These are phyloP conservation scores for Aleurites moluccanus DNA, from an alignment of 441 rosid species.

Conservation along the genomic window DNA sequence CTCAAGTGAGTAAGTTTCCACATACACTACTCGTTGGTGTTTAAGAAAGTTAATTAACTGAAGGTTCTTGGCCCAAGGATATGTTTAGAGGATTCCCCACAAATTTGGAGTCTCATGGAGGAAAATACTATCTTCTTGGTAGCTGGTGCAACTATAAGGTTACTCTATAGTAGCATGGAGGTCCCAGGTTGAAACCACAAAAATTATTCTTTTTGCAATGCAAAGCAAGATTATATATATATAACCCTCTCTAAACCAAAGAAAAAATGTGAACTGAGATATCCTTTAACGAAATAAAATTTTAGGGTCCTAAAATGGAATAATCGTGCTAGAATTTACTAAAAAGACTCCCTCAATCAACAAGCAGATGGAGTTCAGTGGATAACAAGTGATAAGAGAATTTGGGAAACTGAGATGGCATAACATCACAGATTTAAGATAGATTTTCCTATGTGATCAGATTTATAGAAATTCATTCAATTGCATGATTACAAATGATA, in stretches of 20 bases:
- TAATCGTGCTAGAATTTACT: background rate
- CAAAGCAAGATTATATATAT: background rate
- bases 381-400: background rate
- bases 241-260: background rate
- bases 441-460: background rate
- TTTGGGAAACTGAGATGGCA: background rate
- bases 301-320: background rate
- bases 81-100: background rate
- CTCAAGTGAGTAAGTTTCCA: background rate
- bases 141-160: background rate
- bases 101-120: background rate
- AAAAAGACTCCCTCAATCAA: background rate
- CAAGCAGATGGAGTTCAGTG: background rate
- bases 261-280: too few relatives aligned
- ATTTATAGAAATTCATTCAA: background rate
- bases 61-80: background rate
- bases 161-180: background rate
- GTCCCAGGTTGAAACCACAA: background rate
- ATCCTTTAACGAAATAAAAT: too few relatives aligned
- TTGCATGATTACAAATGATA: background rate
- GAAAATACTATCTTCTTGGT: background rate
- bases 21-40: background rate
- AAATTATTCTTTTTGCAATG: background rate
- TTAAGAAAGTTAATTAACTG: background rate
- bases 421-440: background rate